Conservation (phyloP, 140 eudicot genomes). For the Oenanthe javanica region DNA sequence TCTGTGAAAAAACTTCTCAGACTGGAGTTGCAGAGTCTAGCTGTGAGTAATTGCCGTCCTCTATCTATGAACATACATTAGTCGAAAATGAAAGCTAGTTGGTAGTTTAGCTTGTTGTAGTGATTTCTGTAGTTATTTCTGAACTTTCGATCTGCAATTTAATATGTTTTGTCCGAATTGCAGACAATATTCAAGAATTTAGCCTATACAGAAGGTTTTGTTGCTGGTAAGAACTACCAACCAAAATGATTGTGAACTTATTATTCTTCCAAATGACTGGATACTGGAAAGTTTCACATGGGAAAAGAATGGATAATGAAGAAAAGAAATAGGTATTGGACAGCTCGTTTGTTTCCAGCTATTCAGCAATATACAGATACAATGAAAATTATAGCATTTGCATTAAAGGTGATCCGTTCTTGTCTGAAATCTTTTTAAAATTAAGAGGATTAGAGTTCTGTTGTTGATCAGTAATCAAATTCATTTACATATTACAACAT, state of each 20-base stretch:
- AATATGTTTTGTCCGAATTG: conserved; percentile 9
- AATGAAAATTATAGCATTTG: not conserved
- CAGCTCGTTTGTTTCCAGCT: not conserved
- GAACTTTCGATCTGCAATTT: not conserved
- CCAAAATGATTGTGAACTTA: conserved; percentile 29
- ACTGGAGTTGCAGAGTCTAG: conserved; percentile 49
- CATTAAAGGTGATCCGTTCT: no score
- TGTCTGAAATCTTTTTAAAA: no score
- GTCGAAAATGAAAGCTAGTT: not conserved
- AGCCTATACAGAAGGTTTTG: conserved; percentile 80
- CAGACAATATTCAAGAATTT: conserved; percentile 70
- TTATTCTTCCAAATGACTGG: not conserved
- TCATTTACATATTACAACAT: not conserved
- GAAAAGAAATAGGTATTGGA: not conserved
- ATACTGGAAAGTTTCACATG: not conserved
- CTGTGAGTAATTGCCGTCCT: conserved; percentile 44
- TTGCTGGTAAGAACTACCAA: conserved; percentile 47
- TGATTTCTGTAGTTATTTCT: not conserved
- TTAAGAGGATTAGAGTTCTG: not conserved
- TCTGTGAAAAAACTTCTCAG: conserved; percentile 45
- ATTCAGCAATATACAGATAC: not conserved
- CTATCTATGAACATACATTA: not conserved
- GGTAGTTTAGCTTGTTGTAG: not conserved
- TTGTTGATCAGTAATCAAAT: not conserved
- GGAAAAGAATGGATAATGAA: not conserved